A percentile compares a stretch with the other conserved stretches of the same genome.
Evolutionary conservation across 108 stramenopile genomes (phyloP).

Genomic region (Cyclotella sp.): DNA sequence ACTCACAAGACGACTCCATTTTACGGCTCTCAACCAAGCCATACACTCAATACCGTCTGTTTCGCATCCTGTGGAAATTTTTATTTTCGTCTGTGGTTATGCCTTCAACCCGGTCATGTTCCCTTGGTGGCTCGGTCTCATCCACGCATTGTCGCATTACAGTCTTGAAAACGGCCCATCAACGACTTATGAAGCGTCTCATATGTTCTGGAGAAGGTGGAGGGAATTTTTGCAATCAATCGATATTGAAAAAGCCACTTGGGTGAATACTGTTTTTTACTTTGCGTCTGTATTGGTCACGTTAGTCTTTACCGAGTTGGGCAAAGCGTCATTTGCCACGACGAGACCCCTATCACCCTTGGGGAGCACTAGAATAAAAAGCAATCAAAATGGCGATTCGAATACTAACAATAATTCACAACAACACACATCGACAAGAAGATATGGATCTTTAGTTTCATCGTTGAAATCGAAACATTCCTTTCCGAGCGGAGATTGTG

Average conservation of each 20-base stretch:
- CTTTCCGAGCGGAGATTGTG: conserved; percentile 53
- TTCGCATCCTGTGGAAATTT: conserved; percentile 34
- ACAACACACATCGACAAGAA: conserved; percentile 1
- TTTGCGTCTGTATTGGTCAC: conserved; percentile 45
- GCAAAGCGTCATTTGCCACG: conserved; percentile 55
- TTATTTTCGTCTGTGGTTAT: conserved; percentile 48
- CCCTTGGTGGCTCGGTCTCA: conserved; percentile 38
- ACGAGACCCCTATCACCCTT: conserved; percentile 36
- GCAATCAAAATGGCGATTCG: not conserved
- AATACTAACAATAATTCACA: not conserved
- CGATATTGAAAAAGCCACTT: not conserved
- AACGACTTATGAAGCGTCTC: not conserved
- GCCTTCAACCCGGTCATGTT: conserved; percentile 56
- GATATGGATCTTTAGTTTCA: conserved; percentile 47
- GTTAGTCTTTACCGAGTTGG: conserved; percentile 50
- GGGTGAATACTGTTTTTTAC: conserved; percentile 38
- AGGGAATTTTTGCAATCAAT: conserved; percentile 1
- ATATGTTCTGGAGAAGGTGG: not conserved
- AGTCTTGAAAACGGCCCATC: not conserved
- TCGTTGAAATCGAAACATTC: conserved; percentile 60
- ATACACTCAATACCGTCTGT: conserved; percentile 35
- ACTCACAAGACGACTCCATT: conserved; percentile 14
- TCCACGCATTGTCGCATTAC: conserved; percentile 13
- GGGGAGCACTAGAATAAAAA: not conserved
- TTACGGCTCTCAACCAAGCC: conserved; percentile 34